Evolutionary conservation across 352 stramenopile species (phyloP).

Genomic region (Phytopythium mirpurense): DNA sequence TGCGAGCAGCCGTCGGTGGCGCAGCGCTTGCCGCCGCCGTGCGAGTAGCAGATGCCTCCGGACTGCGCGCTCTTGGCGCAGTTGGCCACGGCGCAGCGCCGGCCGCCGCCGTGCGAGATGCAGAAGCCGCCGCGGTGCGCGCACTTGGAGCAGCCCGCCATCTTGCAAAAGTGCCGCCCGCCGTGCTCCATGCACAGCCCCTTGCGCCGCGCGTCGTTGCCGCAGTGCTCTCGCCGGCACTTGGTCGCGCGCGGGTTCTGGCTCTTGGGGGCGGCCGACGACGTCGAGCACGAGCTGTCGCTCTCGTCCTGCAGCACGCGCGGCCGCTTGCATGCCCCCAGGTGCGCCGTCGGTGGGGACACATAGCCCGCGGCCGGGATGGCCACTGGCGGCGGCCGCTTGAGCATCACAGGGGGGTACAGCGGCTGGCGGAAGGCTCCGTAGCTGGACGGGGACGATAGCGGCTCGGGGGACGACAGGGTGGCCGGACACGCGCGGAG

Average conservation of each 20-base stretch:
- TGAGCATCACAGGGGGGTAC: constrained; percentile 1
- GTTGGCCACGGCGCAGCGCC: constrained; percentile 62
- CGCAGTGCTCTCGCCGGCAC: constrained; percentile 65
- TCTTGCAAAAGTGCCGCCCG: constrained; percentile 82
- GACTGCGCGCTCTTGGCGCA: constrained; percentile 81
- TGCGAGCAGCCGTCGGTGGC: constrained; percentile 69
- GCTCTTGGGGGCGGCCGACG: constrained; percentile 17
- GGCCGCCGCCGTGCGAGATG: constrained; percentile 75
- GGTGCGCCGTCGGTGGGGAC: constrained; percentile 12
- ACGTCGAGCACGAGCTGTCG: constrained; percentile 15
- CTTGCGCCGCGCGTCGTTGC: constrained; percentile 69
- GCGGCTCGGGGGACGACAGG: constrained; percentile 10
- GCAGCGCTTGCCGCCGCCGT: constrained; percentile 81
- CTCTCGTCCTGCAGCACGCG: constrained; percentile 11
- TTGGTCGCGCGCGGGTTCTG: constrained; percentile 17
- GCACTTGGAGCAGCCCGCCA: constrained; percentile 77
- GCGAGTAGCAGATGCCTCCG: constrained; percentile 79
- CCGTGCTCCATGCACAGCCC: constrained; percentile 87
- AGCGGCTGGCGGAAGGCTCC: constrained; percentile 7
- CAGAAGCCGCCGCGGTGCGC: constrained; percentile 77
- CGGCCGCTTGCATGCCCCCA: constrained; percentile 21
- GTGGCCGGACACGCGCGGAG: constrained; percentile 7
- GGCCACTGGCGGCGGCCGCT: constrained; percentile 2
- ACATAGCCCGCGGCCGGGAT: constrained; percentile 15
- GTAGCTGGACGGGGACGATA: constrained; percentile 12